A percentile compares a stretch with the other conserved stretches of the same genome.
Evolutionary conservation across 805 yeast species (phyloP).

Genomic region (Millerozyma miso): DNA sequence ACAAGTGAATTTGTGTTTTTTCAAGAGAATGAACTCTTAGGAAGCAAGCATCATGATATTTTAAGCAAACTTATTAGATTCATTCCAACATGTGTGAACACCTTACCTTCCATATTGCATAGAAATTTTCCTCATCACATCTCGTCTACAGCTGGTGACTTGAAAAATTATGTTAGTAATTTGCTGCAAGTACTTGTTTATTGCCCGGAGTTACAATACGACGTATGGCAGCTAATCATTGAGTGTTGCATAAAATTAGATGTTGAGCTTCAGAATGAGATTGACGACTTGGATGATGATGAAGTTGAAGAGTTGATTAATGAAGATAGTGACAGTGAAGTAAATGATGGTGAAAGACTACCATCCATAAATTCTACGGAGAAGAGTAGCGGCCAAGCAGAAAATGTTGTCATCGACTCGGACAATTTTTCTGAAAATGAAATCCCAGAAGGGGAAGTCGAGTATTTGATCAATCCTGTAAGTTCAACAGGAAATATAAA

Average conservation of each 20-base stretch:
- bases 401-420: slow-evolving; percentile 14
- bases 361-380: slow-evolving; percentile 23
- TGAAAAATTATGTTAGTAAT: slow-evolving; percentile 64
- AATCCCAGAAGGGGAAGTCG: slow-evolving; percentile 37
- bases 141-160: slow-evolving; percentile 48
- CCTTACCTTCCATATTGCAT: slow-evolving; percentile 55
- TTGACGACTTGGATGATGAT: slow-evolving; percentile 77
- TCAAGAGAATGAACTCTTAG: slow-evolving; percentile 11
- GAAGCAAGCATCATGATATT: slow-evolving; percentile 52
- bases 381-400: slow-evolving; percentile 40
- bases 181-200: slow-evolving; percentile 57
- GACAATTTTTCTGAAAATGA: slow-evolving; percentile 19
- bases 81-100: slow-evolving; percentile 76
- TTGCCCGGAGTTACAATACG: slow-evolving; percentile 69
- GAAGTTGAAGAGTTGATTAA: slow-evolving; percentile 52
- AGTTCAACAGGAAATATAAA: slow-evolving; percentile 43
- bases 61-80: slow-evolving; percentile 60
- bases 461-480: slow-evolving; percentile 40
- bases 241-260: slow-evolving; percentile 83
- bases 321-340: slow-evolving; percentile 42
- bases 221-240: slow-evolving; percentile 74
- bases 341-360: slow-evolving; percentile 12
- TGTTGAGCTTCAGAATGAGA: slow-evolving; percentile 84
- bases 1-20: slow-evolving; percentile 51
- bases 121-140: slow-evolving; percentile 74